Conservation (phyloP, 345 rosid genomes). For the Rubroshorea leprosula region DNA sequence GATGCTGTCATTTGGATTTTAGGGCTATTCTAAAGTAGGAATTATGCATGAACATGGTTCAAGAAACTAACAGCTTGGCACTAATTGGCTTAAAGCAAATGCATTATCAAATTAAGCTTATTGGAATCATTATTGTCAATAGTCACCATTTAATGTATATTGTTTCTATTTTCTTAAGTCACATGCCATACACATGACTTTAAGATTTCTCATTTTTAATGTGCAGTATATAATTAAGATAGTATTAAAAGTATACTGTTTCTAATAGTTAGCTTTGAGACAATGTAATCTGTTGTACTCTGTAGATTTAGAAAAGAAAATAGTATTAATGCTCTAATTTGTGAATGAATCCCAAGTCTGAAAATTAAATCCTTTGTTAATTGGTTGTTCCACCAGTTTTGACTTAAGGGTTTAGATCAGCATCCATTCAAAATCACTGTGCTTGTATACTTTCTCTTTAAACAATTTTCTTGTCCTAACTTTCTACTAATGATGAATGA, state of each 20-base stretch:
- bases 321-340: background rate
- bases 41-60: background rate
- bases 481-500: slow-evolving; percentile 15
- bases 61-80: background rate
- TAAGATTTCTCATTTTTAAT: background rate
- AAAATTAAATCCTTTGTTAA: too few species aligned
- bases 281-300: too few species aligned
- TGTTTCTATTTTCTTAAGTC: background rate
- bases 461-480: too few species aligned
- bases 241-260: too few species aligned
- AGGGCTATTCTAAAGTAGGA: too few species aligned
- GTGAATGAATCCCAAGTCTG: background rate
- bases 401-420: background rate
- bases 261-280: too few species aligned
- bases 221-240: too few species aligned
- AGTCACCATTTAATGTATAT: background rate
- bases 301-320: too few species aligned
- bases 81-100: background rate
- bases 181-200: background rate
- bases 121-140: background rate
- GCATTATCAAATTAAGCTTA: background rate
- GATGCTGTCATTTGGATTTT: too few species aligned
- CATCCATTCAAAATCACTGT: background rate
- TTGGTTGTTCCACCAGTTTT: background rate
- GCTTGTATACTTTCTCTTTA: background rate